Conservation (phyloP, 805 yeast species). For the Pichia phayaonensis region DNA sequence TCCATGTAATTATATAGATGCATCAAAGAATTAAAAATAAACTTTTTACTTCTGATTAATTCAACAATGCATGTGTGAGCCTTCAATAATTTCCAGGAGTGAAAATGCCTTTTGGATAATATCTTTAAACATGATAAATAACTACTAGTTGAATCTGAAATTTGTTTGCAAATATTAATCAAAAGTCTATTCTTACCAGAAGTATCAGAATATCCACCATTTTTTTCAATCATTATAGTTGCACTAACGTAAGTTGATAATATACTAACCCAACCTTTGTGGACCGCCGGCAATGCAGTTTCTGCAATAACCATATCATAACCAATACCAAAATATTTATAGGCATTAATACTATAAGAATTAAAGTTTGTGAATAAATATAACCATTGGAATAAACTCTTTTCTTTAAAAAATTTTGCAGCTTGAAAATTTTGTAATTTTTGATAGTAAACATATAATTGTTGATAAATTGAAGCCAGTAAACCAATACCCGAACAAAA, state of each 20-base stretch:
- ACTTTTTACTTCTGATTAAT: slow-evolving; percentile 21
- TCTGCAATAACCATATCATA: slow-evolving; percentile 35
- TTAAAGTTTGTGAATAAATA: slow-evolving; percentile 32
- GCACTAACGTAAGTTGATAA: slow-evolving; percentile 16
- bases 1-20: slow-evolving; percentile 14
- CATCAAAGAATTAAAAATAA: slow-evolving; percentile 1
- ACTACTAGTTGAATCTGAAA: slow-evolving; percentile 32
- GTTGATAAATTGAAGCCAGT: slow-evolving; percentile 33
- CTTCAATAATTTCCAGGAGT: slow-evolving; percentile 62
- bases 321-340: slow-evolving; percentile 26
- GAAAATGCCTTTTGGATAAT: slow-evolving; percentile 51
- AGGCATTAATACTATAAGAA: background rate
- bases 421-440: slow-evolving; percentile 25
- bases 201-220: background rate
- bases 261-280: slow-evolving; percentile 24
- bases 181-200: background rate
- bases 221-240: background rate
- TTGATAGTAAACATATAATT: slow-evolving; percentile 36
- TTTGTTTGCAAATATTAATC: background rate
- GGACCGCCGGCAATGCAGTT: slow-evolving; percentile 30
- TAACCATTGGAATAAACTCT: slow-evolving; percentile 24
- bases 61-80: slow-evolving; percentile 40
- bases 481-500: slow-evolving; percentile 27
- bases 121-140: slow-evolving; percentile 35
- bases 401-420: slow-evolving; percentile 32